Percentiles rank a stretch among this genome's conserved stretches.
phyloP scores from a whole-genome alignment of 2,329 filamentous ascomycete genomes.

The Clonostachys sp. region DNA sequence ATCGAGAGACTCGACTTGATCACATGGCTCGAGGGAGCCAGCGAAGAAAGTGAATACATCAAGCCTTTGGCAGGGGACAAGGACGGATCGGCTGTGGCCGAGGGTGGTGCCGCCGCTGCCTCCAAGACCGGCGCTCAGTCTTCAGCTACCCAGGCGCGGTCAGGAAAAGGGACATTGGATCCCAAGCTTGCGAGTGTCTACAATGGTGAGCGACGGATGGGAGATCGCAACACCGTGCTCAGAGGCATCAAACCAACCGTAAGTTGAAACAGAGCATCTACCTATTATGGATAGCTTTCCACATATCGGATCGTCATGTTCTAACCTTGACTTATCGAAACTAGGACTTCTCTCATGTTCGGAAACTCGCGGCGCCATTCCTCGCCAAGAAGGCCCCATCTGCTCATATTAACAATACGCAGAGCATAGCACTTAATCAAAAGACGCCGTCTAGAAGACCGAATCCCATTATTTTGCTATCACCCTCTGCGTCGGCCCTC shows the following conservation, averaged over 20 bases:
- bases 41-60: constrained; percentile 90
- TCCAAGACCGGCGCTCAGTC: constrained; percentile 26
- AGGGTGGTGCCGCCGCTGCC: constrained; percentile 27
- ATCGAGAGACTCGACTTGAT: constrained; percentile 88
- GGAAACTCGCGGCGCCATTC: constrained; percentile 78
- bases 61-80: constrained; percentile 69
- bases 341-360: constrained; percentile 90
- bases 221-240: constrained; percentile 84
- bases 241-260: constrained; percentile 86
- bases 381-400: constrained; percentile 56
- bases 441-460: constrained; percentile 45
- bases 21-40: constrained; percentile 87
- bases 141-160: constrained; percentile 39
- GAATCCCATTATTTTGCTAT: constrained; percentile 93
- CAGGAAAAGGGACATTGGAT: constrained; percentile 67
- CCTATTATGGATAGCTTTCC: background rate
- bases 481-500: constrained; percentile 89
- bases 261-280: constrained; percentile 25
- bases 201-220: constrained; percentile 84
- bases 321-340: background rate
- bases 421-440: constrained; percentile 48
- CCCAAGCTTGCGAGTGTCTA: constrained; percentile 85
- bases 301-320: background rate
- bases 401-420: constrained; percentile 27
- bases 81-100: constrained; percentile 35